Base-by-base conservation (phyloP, 768 basidiomycete genomes). In the Lactarius vividus region DNA sequence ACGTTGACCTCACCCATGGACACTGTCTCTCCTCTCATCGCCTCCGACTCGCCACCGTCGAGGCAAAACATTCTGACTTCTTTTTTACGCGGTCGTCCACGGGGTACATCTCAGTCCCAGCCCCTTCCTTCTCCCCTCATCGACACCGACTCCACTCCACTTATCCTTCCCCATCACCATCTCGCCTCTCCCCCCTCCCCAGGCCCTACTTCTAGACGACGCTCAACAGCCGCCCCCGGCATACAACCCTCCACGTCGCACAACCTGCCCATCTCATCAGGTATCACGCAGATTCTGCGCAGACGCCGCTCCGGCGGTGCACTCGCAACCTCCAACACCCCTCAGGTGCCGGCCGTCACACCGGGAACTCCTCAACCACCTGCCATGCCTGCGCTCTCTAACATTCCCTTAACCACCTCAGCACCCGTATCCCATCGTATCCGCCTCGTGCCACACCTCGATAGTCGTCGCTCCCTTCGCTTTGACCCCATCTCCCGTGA, bases 401-500 rank as follows among this genome's bases (percentile, higher is more conserved):
- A 73, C 65, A 71, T 31, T 37, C 66, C 69, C 18, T 10, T 70
- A 6, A 69, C 73, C 1, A 54, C 71, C 23, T 54, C 70, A 26
- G 46, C 66, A 7, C 69, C 71, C 28, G 75, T 77, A 9, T 69
- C 81, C 5, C 88, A 92, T 73, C 90, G 92, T 68, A 92, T 98
- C 73, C 89, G 95, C 20, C 88, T 99, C 61, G 96, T 98, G 11
- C 96, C 96, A 15, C 94, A 98, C 73, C 87, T 98, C 72, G 96
- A 98, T 76, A 87, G 89, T 26, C 85, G 91, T 18, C 88, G 94
- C 60, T 91, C 92, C 1, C 86, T 98, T 26, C 86, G 88, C 68
- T 98, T 98, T 79, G 96, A 98, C 60, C 88, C 96, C 69, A 93
- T 98, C 81, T 81, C 85, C 52, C 87, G 96, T 33, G 94, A 97